phyloP scores from a whole-genome alignment of 2,329 filamentous ascomycete species.

The Dryadomyces quercus-mongolicae region DNA sequence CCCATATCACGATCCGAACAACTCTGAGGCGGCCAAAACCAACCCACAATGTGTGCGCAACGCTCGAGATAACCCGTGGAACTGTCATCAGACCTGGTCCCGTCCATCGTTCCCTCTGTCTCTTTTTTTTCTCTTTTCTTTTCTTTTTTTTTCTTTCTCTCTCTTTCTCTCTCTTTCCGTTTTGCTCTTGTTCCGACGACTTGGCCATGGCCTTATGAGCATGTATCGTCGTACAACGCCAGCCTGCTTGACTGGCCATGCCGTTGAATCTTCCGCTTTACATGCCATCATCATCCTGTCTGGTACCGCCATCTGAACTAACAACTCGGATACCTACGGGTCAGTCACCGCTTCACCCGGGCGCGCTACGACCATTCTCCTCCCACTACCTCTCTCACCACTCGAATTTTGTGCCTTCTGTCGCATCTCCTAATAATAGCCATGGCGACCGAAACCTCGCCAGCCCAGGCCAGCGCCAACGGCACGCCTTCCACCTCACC shows the following conservation, averaged over 20 bases:
- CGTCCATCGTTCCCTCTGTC: not conserved
- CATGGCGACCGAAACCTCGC: not conserved
- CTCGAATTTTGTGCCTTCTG: not conserved
- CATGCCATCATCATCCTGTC: not conserved
- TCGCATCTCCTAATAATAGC: not conserved
- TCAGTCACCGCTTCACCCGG: not conserved
- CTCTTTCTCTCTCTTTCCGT: not conserved
- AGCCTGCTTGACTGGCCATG: not conserved
- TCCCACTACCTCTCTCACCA: not conserved
- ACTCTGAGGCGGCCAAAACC: not conserved
- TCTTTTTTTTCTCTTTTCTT: not conserved
- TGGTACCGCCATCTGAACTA: not conserved
- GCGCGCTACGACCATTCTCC: not conserved
- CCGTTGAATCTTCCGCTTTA: not conserved
- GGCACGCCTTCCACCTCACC: slow-evolving; percentile 16
- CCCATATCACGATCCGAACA: not conserved
- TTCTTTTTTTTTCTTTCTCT: not conserved
- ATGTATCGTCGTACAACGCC: not conserved
- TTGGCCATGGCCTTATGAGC: slow-evolving; percentile 2
- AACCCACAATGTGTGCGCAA: not conserved
- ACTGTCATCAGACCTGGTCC: not conserved
- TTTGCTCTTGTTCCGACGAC: not conserved
- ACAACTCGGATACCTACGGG: not conserved
- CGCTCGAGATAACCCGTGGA: not conserved
- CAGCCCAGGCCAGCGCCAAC: not conserved